Evolutionary conservation across 2,329 filamentous ascomycete genomes (phyloP), one percentile per base, ranked within the genome.

Genomic region (Colletotrichum graminicola): DNA sequence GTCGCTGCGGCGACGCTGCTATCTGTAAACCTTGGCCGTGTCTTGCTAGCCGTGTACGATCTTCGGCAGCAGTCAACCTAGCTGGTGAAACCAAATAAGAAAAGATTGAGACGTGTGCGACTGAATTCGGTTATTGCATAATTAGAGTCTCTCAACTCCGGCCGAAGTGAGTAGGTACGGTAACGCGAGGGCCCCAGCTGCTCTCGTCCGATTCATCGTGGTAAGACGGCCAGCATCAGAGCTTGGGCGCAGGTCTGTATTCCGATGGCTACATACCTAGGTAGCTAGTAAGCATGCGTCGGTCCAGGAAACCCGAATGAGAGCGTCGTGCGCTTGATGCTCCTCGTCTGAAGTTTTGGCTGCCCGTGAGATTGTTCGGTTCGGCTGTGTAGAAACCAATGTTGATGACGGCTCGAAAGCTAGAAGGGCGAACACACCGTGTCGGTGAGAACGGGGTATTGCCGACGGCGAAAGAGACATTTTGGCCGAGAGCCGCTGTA

Each of bases 401-500:
- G 18, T 51, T 23, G 32, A 39, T 39, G 34, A 32, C n/a, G 34
- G 34, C 34, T 57, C 21, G 34, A 36, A 23, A 29, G 29, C 29
- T 34, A 4, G 8, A 55, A 36, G 12, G n/a, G 54, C n/a, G 34
- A 39, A 39, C 7, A n/a, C n/a, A 26, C 34, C 1, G 4, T 29
- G 26, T 51, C 67, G 65, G 65, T 39, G 5, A 59, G 55, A 32
- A 3, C 21, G 29, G 6, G 45, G 10, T 45, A 14, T 71, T 68
- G 52, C 69, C 69, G 69, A 43, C 69, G 65, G 69, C 21, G 47
- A 71, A 61, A 64, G 11, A 10, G 32, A 21, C 39, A 43, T 16
- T 56, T 63, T 68, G 10, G 54, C 69, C 65, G 69, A 71, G 23
- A 54, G 61, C 54, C 41, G 18, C 61, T 52, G 61, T 49, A 61